Evolutionary conservation across 2,329 filamentous ascomycete genomes (phyloP), one percentile per base, ranked within the genome.

Genomic region (Fusarium anguioides): DNA sequence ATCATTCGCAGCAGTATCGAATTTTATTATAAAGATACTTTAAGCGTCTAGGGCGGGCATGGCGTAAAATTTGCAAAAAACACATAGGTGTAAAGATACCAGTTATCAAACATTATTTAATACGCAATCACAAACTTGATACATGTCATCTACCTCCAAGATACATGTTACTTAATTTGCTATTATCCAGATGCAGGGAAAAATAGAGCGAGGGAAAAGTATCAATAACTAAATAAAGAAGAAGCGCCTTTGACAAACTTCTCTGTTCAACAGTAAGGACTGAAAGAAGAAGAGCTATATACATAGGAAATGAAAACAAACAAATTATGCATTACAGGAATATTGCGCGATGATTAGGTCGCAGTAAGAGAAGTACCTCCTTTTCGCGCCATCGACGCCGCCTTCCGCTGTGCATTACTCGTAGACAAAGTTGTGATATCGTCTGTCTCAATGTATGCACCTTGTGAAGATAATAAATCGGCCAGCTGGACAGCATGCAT

Each of bases 371-470:
- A 50, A 33, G 47, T 20, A 11, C 36, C 47, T 50, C 47, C 26
- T 50, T 50, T 50, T 50, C 36, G 47, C 20, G 6, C 36, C 24
- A 50, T 50, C 36, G 36, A 50, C 26, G 47, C 47, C 36, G 47
- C 47, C 47, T 50, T 50, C 47, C 47, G 47, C 47, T 50, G 47
- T 20, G 47, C 47, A 40, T 41, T 24, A 50, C 47, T 41, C 36
- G 47, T 50, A 50, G 47, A 50, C 36, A 50, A 41, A 50, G 47
- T 50, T 41, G 17, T 41, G 47, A 50, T 50, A 50, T 50, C 47
- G 26, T 50, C 47, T 31, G 47, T 50, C 36, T 41, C 47, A 50
- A 50, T 50, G 47, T 41, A 41, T 50, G 26, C 47, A 41, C 47
- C 47, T 50, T 41, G 36, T 50, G 47, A 50, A 18, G 36, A 50